Conservation (phyloP, 345 rosid species). For the Gossypium rotundifolium region DNA sequence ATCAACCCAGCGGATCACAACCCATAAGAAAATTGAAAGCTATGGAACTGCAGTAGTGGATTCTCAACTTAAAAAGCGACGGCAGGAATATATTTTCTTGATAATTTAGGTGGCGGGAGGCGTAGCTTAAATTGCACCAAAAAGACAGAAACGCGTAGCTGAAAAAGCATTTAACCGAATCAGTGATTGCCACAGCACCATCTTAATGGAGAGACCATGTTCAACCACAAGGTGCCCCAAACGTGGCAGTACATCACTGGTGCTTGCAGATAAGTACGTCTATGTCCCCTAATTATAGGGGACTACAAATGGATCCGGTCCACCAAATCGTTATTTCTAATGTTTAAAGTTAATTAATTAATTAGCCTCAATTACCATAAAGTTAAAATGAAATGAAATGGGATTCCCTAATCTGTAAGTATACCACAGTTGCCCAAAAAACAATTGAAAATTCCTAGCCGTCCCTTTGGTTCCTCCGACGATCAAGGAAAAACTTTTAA, state of each 20-base stretch:
- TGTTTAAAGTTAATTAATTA: background rate
- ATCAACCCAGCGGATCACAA: background rate
- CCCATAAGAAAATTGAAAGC: background rate
- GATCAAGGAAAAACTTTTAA: background rate
- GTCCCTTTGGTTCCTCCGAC: background rate
- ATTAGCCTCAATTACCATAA: background rate
- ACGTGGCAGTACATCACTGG: constrained; percentile 6
- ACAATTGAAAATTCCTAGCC: background rate
- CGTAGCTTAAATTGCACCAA: too few species aligned
- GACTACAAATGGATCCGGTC: background rate
- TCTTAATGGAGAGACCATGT: background rate
- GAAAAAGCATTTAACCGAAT: background rate
- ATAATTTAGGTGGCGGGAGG: background rate
- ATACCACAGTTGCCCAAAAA: background rate
- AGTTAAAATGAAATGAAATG: background rate
- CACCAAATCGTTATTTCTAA: background rate
- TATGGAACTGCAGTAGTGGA: background rate
- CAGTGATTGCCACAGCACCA: background rate
- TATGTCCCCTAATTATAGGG: background rate
- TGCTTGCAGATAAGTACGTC: background rate
- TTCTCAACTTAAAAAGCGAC: background rate
- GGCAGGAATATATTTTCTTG: too few species aligned
- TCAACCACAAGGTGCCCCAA: background rate
- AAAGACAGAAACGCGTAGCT: background rate
- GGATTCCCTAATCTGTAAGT: background rate